phyloP scores from a whole-genome alignment of 139 green algal genomes.

The Coelastrella sp. region DNA sequence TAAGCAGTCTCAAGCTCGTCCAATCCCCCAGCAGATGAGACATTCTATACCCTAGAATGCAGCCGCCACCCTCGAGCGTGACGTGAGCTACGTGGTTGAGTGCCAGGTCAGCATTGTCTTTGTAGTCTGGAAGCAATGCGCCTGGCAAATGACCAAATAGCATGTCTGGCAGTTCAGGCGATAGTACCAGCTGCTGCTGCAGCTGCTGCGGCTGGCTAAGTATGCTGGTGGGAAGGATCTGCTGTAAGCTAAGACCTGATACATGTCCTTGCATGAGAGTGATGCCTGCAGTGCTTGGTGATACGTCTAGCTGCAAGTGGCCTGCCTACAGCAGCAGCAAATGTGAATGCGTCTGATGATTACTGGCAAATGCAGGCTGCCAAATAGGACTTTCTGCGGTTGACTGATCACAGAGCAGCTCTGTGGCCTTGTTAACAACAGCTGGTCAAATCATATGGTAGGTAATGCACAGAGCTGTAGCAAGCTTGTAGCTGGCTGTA shows the following conservation, averaged over 20 bases:
- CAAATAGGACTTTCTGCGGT: too few species aligned
- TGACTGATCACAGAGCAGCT: too few species aligned
- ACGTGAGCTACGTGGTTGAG: constrained; percentile 19
- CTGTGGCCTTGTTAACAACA: too few species aligned
- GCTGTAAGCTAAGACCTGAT: not conserved
- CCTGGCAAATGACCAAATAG: constrained; percentile 42
- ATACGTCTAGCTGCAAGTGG: not conserved
- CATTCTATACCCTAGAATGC: not conserved
- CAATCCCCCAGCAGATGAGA: constrained; percentile 34
- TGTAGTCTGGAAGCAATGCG: not conserved
- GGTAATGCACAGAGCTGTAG: too few species aligned
- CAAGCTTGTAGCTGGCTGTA: too few species aligned
- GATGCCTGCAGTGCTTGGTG: constrained; percentile 5
- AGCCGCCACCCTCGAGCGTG: not conserved
- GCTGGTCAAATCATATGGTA: too few species aligned
- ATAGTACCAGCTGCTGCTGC: not conserved
- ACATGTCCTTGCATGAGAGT: not conserved
- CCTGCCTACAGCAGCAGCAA: not conserved
- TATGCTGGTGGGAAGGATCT: not conserved
- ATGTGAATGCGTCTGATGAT: too few species aligned
- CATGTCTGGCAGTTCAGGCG: not conserved
- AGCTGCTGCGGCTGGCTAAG: not conserved
- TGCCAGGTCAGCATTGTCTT: not conserved
- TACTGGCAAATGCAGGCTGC: too few species aligned
- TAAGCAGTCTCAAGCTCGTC: constrained; percentile 3